Evolutionary conservation across 2,329 filamentous ascomycete genomes (phyloP).

Genomic region (Alternaria sp.): DNA sequence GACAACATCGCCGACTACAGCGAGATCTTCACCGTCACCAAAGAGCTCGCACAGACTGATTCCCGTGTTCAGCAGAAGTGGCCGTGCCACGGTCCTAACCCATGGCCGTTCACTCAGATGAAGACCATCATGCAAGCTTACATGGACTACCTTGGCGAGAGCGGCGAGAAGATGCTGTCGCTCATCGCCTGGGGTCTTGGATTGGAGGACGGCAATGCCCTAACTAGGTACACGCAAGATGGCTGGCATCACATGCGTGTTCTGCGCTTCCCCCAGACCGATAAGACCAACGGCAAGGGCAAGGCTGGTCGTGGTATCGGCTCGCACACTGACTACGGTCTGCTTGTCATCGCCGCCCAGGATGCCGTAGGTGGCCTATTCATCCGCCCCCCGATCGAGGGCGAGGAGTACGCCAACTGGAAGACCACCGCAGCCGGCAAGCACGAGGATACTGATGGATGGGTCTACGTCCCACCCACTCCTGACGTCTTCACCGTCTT

Average conservation of each 20-base stretch:
- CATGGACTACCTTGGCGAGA: conserved; percentile 51
- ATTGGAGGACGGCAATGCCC: conserved; percentile 47
- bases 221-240: conserved; percentile 54
- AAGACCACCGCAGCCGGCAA: conserved; percentile 53
- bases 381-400: conserved; percentile 52
- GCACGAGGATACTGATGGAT: conserved; percentile 54
- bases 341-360: conserved; percentile 60
- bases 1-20: conserved; percentile 59
- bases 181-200: conserved; percentile 57
- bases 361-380: conserved; percentile 61
- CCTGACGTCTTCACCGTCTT: conserved; percentile 58
- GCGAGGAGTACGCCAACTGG: conserved; percentile 57
- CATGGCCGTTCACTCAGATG: conserved; percentile 56
- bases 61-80: conserved; percentile 51
- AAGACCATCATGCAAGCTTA: conserved; percentile 51
- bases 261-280: conserved; percentile 50
- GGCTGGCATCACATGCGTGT: conserved; percentile 62
- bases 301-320: conserved; percentile 59
- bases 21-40: conserved; percentile 61
- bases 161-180: conserved; percentile 55
- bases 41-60: conserved; percentile 53
- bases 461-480: conserved; percentile 58
- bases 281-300: conserved; percentile 57
- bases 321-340: conserved; percentile 60
- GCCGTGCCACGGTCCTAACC: conserved; percentile 60